Evolutionary conservation across 2,329 filamentous ascomycete genomes (phyloP), one percentile per base, ranked within the genome.

Genomic region (Monascus ruber): DNA sequence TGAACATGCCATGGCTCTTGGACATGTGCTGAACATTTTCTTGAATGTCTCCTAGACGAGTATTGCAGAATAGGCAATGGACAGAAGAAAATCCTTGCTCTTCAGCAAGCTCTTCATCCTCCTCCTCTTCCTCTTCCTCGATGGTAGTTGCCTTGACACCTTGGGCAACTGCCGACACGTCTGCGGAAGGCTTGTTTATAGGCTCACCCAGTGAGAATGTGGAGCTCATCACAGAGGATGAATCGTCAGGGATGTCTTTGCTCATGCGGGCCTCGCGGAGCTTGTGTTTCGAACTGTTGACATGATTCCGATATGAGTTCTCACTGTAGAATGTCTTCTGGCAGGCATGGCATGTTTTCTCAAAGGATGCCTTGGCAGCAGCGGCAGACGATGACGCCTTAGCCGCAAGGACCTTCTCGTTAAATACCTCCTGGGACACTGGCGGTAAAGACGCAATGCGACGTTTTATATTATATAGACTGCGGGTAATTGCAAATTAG

Each of bases 311-410:
- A 64, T 83, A 96, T 28, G 91, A 89, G 66, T 95, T 95, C 58
- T 95, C 85, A 65, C 88, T 96, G 70, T 82, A 96, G 64, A 94
- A 98, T 9, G 83, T 87, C 70, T 94, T 94, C 55, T 83, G 76
- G 69, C 91, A 98, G 17, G 80, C 74, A 3, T 78, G 71, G 63
- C 91, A 98, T 26, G 72, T 68, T 56, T 83, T 87, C 61, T 95
- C 86, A 56, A 88, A 96, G 9, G 85, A 79, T 4, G 88, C 89
- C 64, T 85, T 86, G 46, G 87, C 84, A 40, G 87, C 86, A 46
- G 89, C 85, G 28, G 86, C 86, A 33, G 76, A 84, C 10, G 87
- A 83, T 5, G 77, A 79, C 26, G 88, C 88, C 58, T 93, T 86
- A 47, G 88, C 89, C 52, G 87, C 85, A 10, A 95, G 71, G 31